Conservation (phyloP, 2,329 filamentous ascomycete genomes). For the Alternaria arborescens region DNA sequence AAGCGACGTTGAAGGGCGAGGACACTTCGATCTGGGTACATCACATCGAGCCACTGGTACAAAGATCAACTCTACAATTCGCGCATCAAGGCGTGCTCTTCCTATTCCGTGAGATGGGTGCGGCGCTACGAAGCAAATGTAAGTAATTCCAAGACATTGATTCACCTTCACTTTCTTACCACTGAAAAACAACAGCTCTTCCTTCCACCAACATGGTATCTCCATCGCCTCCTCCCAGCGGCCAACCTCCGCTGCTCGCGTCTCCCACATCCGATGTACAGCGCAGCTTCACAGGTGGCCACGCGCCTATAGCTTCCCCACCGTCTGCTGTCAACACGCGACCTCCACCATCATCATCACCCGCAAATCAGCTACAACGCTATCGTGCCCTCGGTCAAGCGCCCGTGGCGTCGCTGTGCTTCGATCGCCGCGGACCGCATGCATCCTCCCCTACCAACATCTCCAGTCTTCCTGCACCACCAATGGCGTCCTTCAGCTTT, state of each 20-base stretch:
- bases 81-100: conserved; percentile 27
- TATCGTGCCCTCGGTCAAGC: neutral
- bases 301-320: neutral
- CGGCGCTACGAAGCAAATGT: conserved; percentile 74
- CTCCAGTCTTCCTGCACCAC: neutral
- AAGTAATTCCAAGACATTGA: conserved; percentile 73
- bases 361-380: neutral
- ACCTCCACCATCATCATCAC: neutral
- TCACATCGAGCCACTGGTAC: conserved; percentile 21
- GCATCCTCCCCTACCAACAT: conserved; percentile 55
- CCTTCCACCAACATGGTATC: neutral
- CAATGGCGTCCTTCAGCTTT: conserved; percentile 35
- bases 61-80: neutral
- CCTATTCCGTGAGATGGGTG: conserved; percentile 56
- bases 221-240: neutral
- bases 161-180: conserved; percentile 74
- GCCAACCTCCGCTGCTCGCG: neutral
- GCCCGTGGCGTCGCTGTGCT: neutral
- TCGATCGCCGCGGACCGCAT: conserved; percentile 58
- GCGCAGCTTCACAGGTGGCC: neutral
- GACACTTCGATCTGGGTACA: conserved; percentile 21
- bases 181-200: neutral
- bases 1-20: conserved; percentile 7
- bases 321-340: neutral
- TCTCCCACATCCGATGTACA: neutral